These are phyloP conservation scores for Pichia occidentalis DNA, from an alignment of 805 yeast species.

Conservation along the genomic window DNA sequence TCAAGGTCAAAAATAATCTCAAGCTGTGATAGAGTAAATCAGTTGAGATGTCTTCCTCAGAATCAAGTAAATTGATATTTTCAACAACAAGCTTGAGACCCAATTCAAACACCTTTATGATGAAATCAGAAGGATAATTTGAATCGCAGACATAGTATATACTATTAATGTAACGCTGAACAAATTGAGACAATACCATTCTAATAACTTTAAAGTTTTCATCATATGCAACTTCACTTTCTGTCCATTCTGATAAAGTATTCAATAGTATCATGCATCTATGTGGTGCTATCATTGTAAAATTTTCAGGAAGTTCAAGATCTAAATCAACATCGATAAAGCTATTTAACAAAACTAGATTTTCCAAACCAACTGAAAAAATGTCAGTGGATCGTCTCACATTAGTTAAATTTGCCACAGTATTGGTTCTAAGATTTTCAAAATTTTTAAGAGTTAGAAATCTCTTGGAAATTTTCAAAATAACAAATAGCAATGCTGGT, in stretches of 20 bases:
- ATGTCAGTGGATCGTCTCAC: conserved; percentile 36
- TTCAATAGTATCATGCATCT: conserved; percentile 57
- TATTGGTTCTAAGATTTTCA: conserved; percentile 49
- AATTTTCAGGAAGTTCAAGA: conserved; percentile 18
- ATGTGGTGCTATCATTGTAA: conserved; percentile 51
- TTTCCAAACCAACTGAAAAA: conserved; percentile 36
- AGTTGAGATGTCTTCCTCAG: conserved; percentile 18
- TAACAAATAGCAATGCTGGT: conserved; percentile 33
- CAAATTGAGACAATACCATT: conserved; percentile 43
- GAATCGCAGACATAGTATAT: conserved; percentile 26
- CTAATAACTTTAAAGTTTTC: conserved; percentile 45
- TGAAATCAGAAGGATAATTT: conserved; percentile 25
- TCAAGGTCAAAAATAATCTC: conserved; percentile 33
- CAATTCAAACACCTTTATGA: conserved; percentile 30
- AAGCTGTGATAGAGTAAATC: conserved; percentile 45
- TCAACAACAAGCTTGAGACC: conserved; percentile 37
- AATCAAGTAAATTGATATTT: conserved; percentile 34
- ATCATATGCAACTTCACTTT: conserved; percentile 56
- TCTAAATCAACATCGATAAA: conserved; percentile 33
- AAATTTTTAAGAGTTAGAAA: conserved; percentile 33
- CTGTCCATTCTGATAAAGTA: conserved; percentile 51
- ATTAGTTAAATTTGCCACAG: conserved; percentile 63
- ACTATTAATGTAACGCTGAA: conserved; percentile 24
- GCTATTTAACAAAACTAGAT: conserved; percentile 42
- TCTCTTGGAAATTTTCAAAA: conserved; percentile 31